phyloP scores from a whole-genome alignment of 495 filamentous ascomycete genomes.

The Lasiosphaeris hirsuta region DNA sequence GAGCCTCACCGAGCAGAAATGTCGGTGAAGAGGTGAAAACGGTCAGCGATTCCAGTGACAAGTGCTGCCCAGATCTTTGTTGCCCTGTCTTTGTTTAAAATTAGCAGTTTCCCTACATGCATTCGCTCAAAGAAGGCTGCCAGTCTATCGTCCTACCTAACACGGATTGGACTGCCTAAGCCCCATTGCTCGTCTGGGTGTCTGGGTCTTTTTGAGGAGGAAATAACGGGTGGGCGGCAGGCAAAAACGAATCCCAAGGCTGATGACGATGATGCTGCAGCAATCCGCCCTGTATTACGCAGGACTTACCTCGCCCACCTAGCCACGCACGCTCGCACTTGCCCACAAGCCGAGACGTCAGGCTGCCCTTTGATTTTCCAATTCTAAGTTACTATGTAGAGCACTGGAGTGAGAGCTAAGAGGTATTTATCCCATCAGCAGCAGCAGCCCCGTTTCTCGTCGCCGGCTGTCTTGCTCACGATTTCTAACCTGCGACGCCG shows the following conservation, averaged over 20 bases:
- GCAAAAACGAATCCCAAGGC: not conserved
- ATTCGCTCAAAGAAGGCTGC: too few relatives aligned
- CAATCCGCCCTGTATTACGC: not conserved
- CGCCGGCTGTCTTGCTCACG: too few relatives aligned
- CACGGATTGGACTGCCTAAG: too few relatives aligned
- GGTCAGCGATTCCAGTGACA: not conserved
- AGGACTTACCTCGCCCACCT: not conserved
- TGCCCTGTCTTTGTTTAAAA: not conserved
- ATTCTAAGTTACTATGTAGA: not conserved
- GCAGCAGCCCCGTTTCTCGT: too few relatives aligned
- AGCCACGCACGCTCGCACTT: constrained; percentile 4
- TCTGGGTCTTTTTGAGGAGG: too few relatives aligned
- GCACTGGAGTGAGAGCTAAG: not conserved
- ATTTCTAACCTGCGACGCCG: too few relatives aligned
- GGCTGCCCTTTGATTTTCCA: not conserved
- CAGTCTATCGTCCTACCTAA: too few relatives aligned
- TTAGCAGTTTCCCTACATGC: not conserved
- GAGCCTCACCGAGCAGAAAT: not conserved
- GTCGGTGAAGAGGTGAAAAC: constrained; percentile 4
- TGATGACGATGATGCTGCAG: constrained; percentile 1
- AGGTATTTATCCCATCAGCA: not conserved
- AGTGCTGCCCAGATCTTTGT: not conserved
- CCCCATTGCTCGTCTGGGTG: too few relatives aligned
- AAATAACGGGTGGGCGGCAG: not conserved
- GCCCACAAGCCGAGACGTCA: constrained; percentile 11